A percentile compares a stretch with the other conserved stretches of the same genome.
Evolutionary conservation across 2,329 filamentous ascomycete species (phyloP).

Genomic region (Penicillium occitanis): DNA sequence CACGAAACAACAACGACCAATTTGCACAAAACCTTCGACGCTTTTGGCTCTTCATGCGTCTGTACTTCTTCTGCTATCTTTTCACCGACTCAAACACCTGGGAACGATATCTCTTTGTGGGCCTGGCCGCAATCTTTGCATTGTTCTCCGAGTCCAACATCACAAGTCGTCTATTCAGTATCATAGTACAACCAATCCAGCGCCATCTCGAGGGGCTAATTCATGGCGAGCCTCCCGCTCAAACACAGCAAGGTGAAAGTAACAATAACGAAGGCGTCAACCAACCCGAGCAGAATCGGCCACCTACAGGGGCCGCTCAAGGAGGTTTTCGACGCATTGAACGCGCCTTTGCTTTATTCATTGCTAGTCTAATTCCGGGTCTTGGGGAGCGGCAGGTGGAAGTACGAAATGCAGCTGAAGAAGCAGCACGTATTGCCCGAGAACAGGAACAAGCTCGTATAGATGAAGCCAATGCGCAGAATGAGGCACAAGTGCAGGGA

Average conservation of each 20-base stretch:
- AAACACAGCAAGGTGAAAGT: constrained; percentile 24
- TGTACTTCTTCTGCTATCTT: constrained; percentile 61
- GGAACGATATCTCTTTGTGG: constrained; percentile 44
- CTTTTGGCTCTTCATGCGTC: constrained; percentile 59
- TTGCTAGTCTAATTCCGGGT: constrained; percentile 62
- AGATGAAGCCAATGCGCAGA: constrained; percentile 28
- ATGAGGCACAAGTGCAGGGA: constrained; percentile 18
- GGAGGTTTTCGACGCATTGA: constrained; percentile 50
- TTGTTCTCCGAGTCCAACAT: constrained; percentile 45
- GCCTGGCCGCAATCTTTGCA: constrained; percentile 38
- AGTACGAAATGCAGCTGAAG: constrained; percentile 54
- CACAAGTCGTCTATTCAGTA: constrained; percentile 35
- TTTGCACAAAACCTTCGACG: constrained; percentile 46
- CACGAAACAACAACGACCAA: constrained; percentile 28
- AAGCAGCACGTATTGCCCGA: constrained; percentile 36
- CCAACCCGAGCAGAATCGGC: constrained; percentile 7
- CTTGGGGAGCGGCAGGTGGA: constrained; percentile 62
- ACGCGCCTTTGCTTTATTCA: constrained; percentile 59
- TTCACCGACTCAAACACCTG: constrained; percentile 52
- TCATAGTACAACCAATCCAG: constrained; percentile 42
- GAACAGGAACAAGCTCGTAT: constrained; percentile 28
- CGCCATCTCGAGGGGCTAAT: constrained; percentile 48
- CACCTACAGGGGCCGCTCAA: constrained; percentile 20
- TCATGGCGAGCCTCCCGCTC: constrained; percentile 25
- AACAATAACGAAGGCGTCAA: constrained; percentile 6